A percentile compares a stretch with the other conserved stretches of the same genome.
These are phyloP conservation scores for Nigrospora osmanthi DNA, from an alignment of 2,329 filamentous ascomycete genomes.

Conservation along the genomic window DNA sequence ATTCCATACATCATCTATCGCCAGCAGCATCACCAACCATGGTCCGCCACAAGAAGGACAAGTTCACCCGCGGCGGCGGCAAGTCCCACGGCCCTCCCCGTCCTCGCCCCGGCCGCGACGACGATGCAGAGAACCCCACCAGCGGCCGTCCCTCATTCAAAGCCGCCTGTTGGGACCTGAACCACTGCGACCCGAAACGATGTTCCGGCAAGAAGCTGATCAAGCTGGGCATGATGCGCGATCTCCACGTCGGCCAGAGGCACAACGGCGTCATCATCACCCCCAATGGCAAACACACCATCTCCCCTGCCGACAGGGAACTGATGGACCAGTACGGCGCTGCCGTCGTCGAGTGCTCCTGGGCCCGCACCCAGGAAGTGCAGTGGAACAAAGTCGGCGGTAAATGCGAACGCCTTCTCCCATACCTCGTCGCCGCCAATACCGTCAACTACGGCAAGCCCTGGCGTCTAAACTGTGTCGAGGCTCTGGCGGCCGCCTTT, in stretches of 20 bases:
- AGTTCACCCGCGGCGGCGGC: slow-evolving; percentile 63
- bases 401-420: slow-evolving; percentile 82
- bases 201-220: slow-evolving; percentile 96
- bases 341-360: slow-evolving; percentile 94
- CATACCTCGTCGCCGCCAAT: slow-evolving; percentile 94
- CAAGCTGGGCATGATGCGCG: slow-evolving; percentile 85
- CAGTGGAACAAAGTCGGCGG: slow-evolving; percentile 89
- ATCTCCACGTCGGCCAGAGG: slow-evolving; percentile 85
- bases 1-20: too few species aligned
- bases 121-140: slow-evolving; percentile 28
- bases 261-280: slow-evolving; percentile 89
- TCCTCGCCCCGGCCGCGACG: slow-evolving; percentile 37
- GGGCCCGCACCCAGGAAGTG: slow-evolving; percentile 87
- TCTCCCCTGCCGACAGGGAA: slow-evolving; percentile 76
- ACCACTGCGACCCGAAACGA: slow-evolving; percentile 93
- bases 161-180: slow-evolving; percentile 95
- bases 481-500: slow-evolving; percentile 88
- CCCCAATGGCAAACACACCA: slow-evolving; percentile 79
- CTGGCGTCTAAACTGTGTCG: slow-evolving; percentile 91
- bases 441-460: slow-evolving; percentile 96
- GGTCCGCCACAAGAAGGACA: slow-evolving; percentile 96
- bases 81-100: slow-evolving; percentile 56
- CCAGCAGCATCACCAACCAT: slow-evolving; percentile 36
- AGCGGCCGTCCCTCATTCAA: slow-evolving; percentile 58
- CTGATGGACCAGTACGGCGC: slow-evolving; percentile 84